phyloP scores from a whole-genome alignment of 495 filamentous ascomycete species.

The Aspergillus heteromorphus region DNA sequence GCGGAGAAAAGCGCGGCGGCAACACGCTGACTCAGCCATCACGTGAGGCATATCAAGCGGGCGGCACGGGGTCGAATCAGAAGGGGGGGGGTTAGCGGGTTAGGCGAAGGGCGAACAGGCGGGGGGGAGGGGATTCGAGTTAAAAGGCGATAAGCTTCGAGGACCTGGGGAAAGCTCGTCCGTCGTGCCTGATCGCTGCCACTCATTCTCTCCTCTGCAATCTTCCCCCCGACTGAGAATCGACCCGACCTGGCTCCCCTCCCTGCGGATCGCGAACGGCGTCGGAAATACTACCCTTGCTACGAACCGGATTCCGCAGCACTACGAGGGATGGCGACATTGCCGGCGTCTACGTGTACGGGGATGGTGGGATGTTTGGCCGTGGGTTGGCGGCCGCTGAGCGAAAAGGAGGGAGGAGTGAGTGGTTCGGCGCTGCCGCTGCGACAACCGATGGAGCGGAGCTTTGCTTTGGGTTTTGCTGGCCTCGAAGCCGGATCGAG shows the following conservation, averaged over 20 bases:
- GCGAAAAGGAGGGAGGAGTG: neutral
- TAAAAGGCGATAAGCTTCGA: conserved; percentile 31
- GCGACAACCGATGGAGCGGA: too few species aligned
- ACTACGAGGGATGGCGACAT: neutral
- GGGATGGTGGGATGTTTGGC: neutral
- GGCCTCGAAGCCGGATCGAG: too few species aligned
- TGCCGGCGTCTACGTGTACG: neutral
- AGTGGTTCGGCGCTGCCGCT: neutral
- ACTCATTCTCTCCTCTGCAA: conserved; percentile 5
- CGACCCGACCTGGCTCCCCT: too few species aligned
- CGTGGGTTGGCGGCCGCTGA: neutral
- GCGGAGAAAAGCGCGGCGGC: neutral
- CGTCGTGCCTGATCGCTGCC: conserved; percentile 1
- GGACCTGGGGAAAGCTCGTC: conserved; percentile 10
- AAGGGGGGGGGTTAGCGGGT: too few species aligned
- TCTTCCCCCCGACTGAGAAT: neutral
- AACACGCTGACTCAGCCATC: conserved; percentile 29
- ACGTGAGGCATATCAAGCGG: conserved; percentile 33
- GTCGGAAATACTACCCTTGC: too few species aligned
- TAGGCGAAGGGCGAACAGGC: conserved; percentile 26
- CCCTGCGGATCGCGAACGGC: too few species aligned
- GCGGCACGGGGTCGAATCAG: conserved; percentile 13
- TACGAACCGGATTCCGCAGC: too few species aligned
- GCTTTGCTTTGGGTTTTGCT: too few species aligned
- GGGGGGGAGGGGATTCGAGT: conserved; percentile 34